These are phyloP conservation scores for Basidioascus undulatus DNA, from an alignment of 768 basidiomycete genomes.

Conservation along the genomic window DNA sequence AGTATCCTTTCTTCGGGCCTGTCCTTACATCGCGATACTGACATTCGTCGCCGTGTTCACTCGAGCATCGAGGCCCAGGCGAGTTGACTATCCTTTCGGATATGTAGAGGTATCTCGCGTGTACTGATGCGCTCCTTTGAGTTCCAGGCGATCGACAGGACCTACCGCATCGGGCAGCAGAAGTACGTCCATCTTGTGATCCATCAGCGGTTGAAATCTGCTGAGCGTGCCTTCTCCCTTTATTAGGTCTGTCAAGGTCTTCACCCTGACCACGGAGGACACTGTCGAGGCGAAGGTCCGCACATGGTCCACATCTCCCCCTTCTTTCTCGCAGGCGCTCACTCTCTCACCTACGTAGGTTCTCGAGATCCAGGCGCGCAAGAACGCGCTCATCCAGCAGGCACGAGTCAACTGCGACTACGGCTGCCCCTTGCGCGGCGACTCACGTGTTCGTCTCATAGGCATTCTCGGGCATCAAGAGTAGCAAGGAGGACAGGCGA, in stretches of 20 bases:
- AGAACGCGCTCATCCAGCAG: slow-evolving; percentile 10
- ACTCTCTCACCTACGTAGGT: too few species aligned
- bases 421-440: background rate
- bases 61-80: too few species aligned
- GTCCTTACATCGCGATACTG: too few species aligned
- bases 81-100: too few species aligned
- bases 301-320: too few species aligned
- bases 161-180: slow-evolving; percentile 14
- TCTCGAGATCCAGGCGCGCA: slow-evolving; percentile 11
- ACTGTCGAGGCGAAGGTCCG: slow-evolving; percentile 12
- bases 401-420: too few species aligned
- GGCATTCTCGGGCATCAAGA: slow-evolving; percentile 5
- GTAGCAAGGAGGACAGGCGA: too few species aligned
- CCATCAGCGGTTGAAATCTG: background rate
- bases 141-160: slow-evolving; percentile 13
- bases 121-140: slow-evolving; percentile 7
- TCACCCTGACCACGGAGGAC: slow-evolving; percentile 12
- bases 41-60: too few species aligned
- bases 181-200: too few species aligned
- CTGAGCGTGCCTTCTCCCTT: background rate
- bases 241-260: slow-evolving; percentile 3
- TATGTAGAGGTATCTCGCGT: too few species aligned
- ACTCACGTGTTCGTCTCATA: background rate
- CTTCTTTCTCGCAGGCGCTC: too few species aligned
- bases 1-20: too few species aligned